Evolutionary conservation across 2,329 filamentous ascomycete genomes (phyloP).

Genomic region (Penicillium brasilianum): DNA sequence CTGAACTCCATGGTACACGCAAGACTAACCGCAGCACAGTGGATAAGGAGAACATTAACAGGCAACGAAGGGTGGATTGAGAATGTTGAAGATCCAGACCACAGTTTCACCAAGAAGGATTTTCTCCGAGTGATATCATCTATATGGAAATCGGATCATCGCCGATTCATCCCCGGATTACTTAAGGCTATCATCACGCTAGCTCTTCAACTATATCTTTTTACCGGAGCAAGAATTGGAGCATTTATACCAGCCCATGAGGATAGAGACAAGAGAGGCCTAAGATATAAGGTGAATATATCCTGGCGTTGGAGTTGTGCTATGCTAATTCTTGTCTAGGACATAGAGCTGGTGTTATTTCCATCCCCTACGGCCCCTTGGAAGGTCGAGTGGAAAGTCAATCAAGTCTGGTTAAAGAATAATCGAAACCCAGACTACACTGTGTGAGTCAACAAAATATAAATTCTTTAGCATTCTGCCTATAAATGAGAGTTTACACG

Average conservation of each 20-base stretch:
- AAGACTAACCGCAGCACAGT: conserved; percentile 18
- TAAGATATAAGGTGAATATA: conserved; percentile 18
- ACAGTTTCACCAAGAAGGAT: conserved; percentile 23
- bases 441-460: conserved; percentile 14
- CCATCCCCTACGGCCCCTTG: conserved; percentile 20
- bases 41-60: conserved; percentile 21
- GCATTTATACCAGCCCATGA: conserved; percentile 22
- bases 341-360: conserved; percentile 25
- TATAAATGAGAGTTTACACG: conserved; percentile 8
- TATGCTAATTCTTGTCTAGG: conserved; percentile 12
- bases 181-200: conserved; percentile 22
- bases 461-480: background rate
- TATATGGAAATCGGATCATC: conserved; percentile 3
- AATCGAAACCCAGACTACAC: conserved; percentile 25
- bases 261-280: conserved; percentile 10
- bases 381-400: conserved; percentile 24
- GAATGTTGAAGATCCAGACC: conserved; percentile 17
- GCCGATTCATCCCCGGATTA: conserved; percentile 19
- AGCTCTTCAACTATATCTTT: conserved; percentile 23
- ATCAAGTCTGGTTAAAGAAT: conserved; percentile 19
- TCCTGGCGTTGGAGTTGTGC: background rate
- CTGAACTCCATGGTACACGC: background rate
- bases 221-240: conserved; percentile 24
- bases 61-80: conserved; percentile 10
- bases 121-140: conserved; percentile 15